phyloP scores from a whole-genome alignment of 139 green algal species.

The Chlamydomonas applanata region DNA sequence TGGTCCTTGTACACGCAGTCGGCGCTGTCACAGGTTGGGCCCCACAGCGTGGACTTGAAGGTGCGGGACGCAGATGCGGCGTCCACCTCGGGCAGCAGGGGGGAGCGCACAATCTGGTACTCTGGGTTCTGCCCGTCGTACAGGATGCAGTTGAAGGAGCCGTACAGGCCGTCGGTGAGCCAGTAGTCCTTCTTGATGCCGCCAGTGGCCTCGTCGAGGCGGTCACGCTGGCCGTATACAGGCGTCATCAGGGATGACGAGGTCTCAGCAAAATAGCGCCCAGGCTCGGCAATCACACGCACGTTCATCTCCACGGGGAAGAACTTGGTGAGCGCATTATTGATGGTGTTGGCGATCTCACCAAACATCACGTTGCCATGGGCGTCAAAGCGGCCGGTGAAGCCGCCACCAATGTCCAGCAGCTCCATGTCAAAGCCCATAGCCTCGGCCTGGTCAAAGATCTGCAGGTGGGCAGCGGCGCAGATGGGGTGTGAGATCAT shows the following conservation, averaged over 20 bases:
- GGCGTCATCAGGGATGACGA: slow-evolving; percentile 71
- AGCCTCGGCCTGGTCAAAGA: slow-evolving; percentile 76
- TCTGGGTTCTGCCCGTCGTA: slow-evolving; percentile 58
- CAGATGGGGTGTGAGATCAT: no score
- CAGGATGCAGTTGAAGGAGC: slow-evolving; percentile 94
- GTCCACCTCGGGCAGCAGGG: slow-evolving; percentile 33
- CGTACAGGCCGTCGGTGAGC: slow-evolving; percentile 93
- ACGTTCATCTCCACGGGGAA: slow-evolving; percentile 79
- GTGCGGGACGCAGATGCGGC: slow-evolving; percentile 3
- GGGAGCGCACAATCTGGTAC: slow-evolving; percentile 44
- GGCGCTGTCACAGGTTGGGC: slow-evolving; percentile 85
- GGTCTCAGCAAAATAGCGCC: slow-evolving; percentile 96
- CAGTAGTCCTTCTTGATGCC: slow-evolving; percentile 82
- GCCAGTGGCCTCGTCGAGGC: slow-evolving; percentile 17
- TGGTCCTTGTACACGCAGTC: slow-evolving; percentile 79
- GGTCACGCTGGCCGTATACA: slow-evolving; percentile 80
- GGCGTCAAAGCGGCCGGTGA: slow-evolving; percentile 73
- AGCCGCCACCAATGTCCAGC: slow-evolving; percentile 96
- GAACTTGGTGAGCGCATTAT: slow-evolving; percentile 74
- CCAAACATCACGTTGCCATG: slow-evolving; percentile 70
- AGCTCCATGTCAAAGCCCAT: slow-evolving; percentile 85
- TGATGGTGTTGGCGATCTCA: slow-evolving; percentile 80
- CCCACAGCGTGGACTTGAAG: slow-evolving; percentile 77
- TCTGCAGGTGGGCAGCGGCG: slow-evolving; percentile 9
- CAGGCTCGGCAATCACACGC: slow-evolving; percentile 92